Base-by-base conservation (phyloP, 768 basidiomycete genomes). In the Daedaleopsis sinensis region DNA sequence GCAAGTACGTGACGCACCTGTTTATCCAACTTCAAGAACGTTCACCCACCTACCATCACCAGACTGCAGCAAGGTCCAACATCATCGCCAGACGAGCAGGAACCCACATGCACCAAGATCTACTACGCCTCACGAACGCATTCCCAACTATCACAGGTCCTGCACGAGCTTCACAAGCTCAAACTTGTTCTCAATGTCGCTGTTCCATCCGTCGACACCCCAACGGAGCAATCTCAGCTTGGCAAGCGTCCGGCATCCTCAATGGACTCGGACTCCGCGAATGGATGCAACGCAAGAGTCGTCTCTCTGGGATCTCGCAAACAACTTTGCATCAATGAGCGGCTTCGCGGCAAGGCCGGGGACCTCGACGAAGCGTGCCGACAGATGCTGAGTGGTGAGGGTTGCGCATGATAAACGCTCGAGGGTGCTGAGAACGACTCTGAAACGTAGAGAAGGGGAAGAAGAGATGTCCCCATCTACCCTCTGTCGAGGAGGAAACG, bases 51-150 rank as follows among this genome's bases (percentile, higher is more conserved):
- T 21, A 27, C 32, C 24, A 5, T 3, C 23, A 18, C 13, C 56
- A 65, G 64, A 52, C 37, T 64, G 36, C 42, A 64, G 27, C 35
- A 7, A 9, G 27, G 58, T 13, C 37, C 52, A 0, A 27, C 21
- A 11, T 70, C 46, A 23, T 57, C 43, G 53, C 62, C 77, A 19
- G 65, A 69, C 48, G 87, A 87, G 62, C 78, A 79, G 19, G 80
- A 87, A 59, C 80, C 81, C 16, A 80, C 82, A 5, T 91, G 89
- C 69, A 89, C 85, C 39, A 91, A 94, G 79, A 89, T 98, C 62
- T 97, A 87, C 73, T 97, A 96, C 70, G 91, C 96, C 0, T 98
- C 97, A 0, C 82, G 96, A 36, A 99, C 96, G 0, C 96, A 99
- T 74, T 96, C 96, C 1, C 96, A 99, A 69, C 84, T 99, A 4